Percentiles rank a stretch among this genome's conserved stretches.
These are phyloP conservation scores for Coniferiporia sulphurascens DNA, from an alignment of 1,284 basidiomycete species.

Conservation along the genomic window DNA sequence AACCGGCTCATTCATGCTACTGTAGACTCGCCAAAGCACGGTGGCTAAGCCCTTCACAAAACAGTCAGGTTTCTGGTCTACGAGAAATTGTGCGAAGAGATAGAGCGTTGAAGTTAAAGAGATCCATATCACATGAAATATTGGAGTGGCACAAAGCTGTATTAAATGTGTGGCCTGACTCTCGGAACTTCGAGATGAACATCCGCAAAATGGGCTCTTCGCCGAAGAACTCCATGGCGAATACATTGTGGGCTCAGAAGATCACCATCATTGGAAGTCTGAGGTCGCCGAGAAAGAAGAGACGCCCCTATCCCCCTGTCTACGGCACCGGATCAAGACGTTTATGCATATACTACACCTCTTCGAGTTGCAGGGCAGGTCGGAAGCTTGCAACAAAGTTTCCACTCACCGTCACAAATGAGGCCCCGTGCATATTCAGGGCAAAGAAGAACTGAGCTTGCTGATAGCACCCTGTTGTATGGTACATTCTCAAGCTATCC, in stretches of 20 bases:
- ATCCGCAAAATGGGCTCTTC: neutral
- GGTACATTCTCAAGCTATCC: neutral
- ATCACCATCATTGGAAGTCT: neutral
- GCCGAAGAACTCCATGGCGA: neutral
- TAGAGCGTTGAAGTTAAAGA: neutral
- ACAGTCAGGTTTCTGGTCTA: conserved; percentile 27
- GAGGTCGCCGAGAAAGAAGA: neutral
- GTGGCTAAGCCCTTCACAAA: conserved; percentile 28
- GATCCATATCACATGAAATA: neutral
- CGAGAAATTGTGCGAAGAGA: conserved; percentile 11
- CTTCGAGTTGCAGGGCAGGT: neutral
- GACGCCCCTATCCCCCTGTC: neutral
- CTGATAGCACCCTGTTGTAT: conserved; percentile 18
- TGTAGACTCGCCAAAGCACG: conserved; percentile 27
- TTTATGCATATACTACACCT: conserved; percentile 36
- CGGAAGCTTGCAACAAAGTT: conserved; percentile 27
- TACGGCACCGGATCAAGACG: conserved; percentile 35
- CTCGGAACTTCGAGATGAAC: neutral
- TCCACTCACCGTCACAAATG: conserved; percentile 43
- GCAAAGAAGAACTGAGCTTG: conserved; percentile 29
- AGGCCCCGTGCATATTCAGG: conserved; percentile 44
- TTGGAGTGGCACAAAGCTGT: conserved; percentile 6
- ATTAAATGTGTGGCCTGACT: neutral
- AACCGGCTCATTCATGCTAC: conserved; percentile 26
- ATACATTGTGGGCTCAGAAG: neutral